phyloP scores from a whole-genome alignment of 1,139 yeast genomes.

The Yamadazyma epiphylla region DNA sequence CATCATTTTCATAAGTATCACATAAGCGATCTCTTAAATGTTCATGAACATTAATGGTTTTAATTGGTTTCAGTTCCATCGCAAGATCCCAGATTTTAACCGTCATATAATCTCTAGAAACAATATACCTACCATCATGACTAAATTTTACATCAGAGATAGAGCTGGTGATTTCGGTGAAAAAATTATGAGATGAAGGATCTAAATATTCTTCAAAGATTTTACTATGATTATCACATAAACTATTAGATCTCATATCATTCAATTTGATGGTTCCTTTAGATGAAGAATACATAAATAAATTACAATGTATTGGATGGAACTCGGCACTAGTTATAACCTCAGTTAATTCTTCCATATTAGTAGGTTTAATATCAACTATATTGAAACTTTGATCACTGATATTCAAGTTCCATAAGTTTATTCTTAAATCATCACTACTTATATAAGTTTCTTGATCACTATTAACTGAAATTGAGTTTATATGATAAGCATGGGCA shows the following conservation, averaged over 20 bases:
- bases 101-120: constrained; percentile 94
- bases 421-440: constrained; percentile 92
- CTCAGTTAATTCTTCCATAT: constrained; percentile 98
- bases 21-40: constrained; percentile 90
- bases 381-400: constrained; percentile 95
- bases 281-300: constrained; percentile 94
- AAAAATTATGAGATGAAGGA: constrained; percentile 90
- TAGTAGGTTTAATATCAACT: constrained; percentile 96
- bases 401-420: constrained; percentile 91
- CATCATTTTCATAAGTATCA: constrained; percentile 97
- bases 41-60: constrained; percentile 94
- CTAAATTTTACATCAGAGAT: constrained; percentile 93
- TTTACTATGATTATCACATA: constrained; percentile 89
- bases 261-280: constrained; percentile 94
- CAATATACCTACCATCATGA: constrained; percentile 89
- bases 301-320: constrained; percentile 89
- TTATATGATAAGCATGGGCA: constrained; percentile 98
- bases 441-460: constrained; percentile 95
- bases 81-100: constrained; percentile 98
- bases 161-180: constrained; percentile 94
- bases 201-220: constrained; percentile 91
- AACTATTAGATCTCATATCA: constrained; percentile 94
- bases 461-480: constrained; percentile 88
- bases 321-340: constrained; percentile 98
- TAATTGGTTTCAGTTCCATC: constrained; percentile 93